phyloP scores from a whole-genome alignment of 129 eudicot species.

The Kitagawia praeruptora region DNA sequence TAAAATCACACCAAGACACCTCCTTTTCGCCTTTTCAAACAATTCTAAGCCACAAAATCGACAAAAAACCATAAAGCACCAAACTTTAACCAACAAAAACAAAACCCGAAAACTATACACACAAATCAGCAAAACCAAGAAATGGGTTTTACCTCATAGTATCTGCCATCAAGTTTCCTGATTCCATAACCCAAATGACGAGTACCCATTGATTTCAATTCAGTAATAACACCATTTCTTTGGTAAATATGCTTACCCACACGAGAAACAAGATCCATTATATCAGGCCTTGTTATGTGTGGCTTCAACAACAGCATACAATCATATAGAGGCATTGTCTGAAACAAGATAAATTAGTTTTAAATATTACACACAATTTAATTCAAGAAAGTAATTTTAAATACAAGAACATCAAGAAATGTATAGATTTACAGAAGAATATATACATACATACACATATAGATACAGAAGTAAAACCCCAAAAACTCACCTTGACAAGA shows the following conservation, averaged over 20 bases:
- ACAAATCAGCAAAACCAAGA: neutral
- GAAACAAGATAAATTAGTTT: neutral
- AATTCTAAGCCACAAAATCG: no score
- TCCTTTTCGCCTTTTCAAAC: no score
- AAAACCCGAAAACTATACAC: neutral
- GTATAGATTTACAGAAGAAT: neutral
- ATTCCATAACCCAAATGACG: constrained; percentile 85
- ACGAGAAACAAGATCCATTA: constrained; percentile 49
- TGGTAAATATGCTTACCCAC: constrained; percentile 65
- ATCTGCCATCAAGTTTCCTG: constrained; percentile 84
- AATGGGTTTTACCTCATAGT: constrained; percentile 47
- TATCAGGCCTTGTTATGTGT: constrained; percentile 30
- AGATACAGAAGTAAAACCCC: neutral
- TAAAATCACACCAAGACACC: no score
- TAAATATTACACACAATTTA: neutral
- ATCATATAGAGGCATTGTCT: constrained; percentile 62
- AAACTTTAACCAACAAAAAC: neutral
- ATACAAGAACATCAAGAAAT: neutral
- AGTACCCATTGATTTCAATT: constrained; percentile 47
- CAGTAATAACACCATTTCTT: constrained; percentile 75
- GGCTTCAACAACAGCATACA: constrained; percentile 84
- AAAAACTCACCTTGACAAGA: neutral
- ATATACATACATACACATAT: neutral
- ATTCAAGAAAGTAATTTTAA: neutral
- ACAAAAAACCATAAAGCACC: neutral